Evolutionary conservation across 140 eudicot genomes (phyloP).

Genomic region (Artemisia princeps): DNA sequence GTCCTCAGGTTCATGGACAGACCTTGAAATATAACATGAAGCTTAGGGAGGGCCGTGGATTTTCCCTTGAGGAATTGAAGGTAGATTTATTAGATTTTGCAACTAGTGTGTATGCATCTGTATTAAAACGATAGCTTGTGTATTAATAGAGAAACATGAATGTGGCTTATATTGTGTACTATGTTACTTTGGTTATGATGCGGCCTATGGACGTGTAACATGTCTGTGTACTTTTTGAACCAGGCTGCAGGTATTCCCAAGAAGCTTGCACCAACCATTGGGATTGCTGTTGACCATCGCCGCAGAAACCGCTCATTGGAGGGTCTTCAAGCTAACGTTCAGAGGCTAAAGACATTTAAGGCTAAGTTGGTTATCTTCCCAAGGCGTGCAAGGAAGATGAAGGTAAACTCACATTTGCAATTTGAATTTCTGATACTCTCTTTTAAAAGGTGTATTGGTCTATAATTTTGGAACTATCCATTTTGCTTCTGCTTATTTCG

Average conservation of each 20-base stretch:
- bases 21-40: conserved; percentile 53
- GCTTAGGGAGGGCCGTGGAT: conserved; percentile 44
- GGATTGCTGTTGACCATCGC: conserved; percentile 42
- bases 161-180: too few relatives aligned
- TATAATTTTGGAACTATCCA: too few relatives aligned
- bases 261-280: conserved; percentile 48
- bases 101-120: too few relatives aligned
- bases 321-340: conserved; percentile 42
- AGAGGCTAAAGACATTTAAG: conserved; percentile 42
- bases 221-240: neutral
- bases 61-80: conserved; percentile 51
- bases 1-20: conserved; percentile 50
- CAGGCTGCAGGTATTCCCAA: conserved; percentile 48
- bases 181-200: too few relatives aligned
- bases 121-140: too few relatives aligned
- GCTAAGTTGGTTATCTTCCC: conserved; percentile 43
- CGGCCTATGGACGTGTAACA: too few relatives aligned
- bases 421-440: neutral
- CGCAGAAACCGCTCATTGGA: conserved; percentile 43
- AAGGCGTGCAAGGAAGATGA: conserved; percentile 38
- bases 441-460: too few relatives aligned
- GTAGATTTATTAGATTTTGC: conserved; percentile 10
- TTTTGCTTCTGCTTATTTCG: too few relatives aligned
- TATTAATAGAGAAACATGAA: too few relatives aligned
- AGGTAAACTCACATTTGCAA: conserved; percentile 22